Evolutionary conservation across 495 filamentous ascomycete genomes (phyloP).

Genomic region (Daldinia vernicosa): DNA sequence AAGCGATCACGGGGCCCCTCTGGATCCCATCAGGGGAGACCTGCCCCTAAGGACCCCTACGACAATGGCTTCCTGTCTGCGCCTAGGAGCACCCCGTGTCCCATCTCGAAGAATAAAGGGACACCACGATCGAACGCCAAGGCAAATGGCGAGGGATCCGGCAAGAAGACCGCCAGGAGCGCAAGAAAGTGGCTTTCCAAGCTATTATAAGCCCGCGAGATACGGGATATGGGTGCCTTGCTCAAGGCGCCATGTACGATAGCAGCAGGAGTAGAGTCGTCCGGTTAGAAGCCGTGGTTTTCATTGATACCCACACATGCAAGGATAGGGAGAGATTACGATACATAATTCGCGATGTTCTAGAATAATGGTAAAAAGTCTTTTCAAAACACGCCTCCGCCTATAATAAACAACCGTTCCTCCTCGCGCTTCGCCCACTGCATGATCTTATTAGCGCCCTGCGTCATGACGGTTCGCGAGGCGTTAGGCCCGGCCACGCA

Average conservation of each 20-base stretch:
- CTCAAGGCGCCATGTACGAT: neutral
- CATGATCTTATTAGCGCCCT: conserved; percentile 84
- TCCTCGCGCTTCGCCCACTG: conserved; percentile 92
- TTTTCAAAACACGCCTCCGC: conserved; percentile 75
- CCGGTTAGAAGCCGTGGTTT: neutral
- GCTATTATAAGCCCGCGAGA: neutral
- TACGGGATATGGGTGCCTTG: neutral
- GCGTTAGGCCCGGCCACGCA: conserved; percentile 85
- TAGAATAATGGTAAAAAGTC: neutral
- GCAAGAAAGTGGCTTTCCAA: conserved; percentile 1
- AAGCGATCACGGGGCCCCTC: neutral
- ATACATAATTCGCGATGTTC: neutral
- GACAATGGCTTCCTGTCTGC: neutral
- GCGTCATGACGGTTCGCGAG: conserved; percentile 78
- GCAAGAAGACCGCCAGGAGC: neutral
- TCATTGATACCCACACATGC: neutral
- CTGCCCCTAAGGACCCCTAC: neutral
- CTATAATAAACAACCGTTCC: conserved; percentile 93
- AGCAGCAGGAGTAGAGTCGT: neutral
- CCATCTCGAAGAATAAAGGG: neutral
- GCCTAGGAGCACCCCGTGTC: neutral
- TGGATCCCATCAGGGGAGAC: neutral
- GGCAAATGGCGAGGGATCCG: neutral
- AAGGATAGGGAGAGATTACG: neutral
- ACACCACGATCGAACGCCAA: neutral